Evolutionary conservation across 768 basidiomycete genomes (phyloP), one percentile per base, ranked within the genome.

Genomic region (Tylopilus felleus): DNA sequence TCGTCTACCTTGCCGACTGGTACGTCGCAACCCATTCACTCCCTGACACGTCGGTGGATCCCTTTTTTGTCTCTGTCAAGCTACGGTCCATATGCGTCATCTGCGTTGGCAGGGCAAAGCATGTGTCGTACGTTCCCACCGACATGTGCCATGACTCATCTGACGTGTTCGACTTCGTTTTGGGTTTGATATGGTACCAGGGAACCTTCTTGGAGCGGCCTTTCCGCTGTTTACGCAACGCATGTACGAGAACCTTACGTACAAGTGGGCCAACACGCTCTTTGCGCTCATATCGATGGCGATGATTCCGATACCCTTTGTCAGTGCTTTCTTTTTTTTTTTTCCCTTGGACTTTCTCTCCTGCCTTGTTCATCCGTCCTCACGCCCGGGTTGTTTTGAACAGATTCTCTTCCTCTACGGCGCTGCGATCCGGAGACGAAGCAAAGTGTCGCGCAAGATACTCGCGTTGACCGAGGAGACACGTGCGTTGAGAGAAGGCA

Each of bases 21-120:
- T 86, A 64, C 21, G 77, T 61, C 38, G 19, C 19, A n/a, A n/a
- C 10, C 21, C 19, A 2, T 19, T 23, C 48, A 9, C 25, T 21
- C 43, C n/a, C n/a, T n/a, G n/a, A n/a, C n/a, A 10, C 23, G 25
- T 17, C 28, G 47, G 44, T 21, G 14, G 2, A 14, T 40, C n/a
- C 47, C 44, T 7, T 8, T 21, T 38, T 46, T 35, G 16, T 31
- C 5, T 19, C 38, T 48, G 27, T 31, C 53, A 51, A 68, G 81
- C 57, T 82, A 82, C 52, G 80, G 80, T 3, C 77, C 77, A 5
- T 87, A 81, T 63, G 85, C 86, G 7, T 86, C 84, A 0, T 85
- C 83, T 0, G 86, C 85, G 12, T 70, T 86, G 17, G 86, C 86
- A 1, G 86, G 80, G 2, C 85, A 87, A 65, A 83, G 80, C 60